Base-by-base conservation (phyloP, 768 basidiomycete species). In the Chalciporus chontae region DNA sequence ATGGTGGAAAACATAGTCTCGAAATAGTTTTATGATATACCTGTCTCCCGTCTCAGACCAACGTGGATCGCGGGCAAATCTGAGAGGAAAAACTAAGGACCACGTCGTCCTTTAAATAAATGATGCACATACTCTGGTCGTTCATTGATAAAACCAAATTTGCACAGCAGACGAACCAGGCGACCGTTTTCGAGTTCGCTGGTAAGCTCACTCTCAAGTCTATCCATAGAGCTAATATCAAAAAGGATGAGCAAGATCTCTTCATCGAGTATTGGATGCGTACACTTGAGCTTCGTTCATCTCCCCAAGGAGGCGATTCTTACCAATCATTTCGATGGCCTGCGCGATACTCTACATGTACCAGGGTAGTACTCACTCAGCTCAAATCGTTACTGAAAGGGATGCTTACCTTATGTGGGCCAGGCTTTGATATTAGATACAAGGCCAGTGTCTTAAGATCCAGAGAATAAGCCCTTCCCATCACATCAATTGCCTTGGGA, bases 41-140 rank as follows among this genome's bases (percentile, higher is more conserved):
- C 95, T 76, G 63, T 99, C 96, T 2, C 96, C 96, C 0, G 96
- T 98, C 64, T 99, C 96, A 11, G 94, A 94, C 96, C 96, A 99
- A 3, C 94, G 80, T 2, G 90, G 84, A 61, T 97, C 95, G 37
- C 88, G 85, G n/a, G 94, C 87, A 60, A 96, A 96, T 60, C 93
- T 94, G 18, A 39, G n/a, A n/a, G 3, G 29, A 48, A 40, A n/a
- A 6, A 4, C 59, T 24, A 55, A 44, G 31, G 47, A 47, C 29
- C 8, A 26, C 5, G 8, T 27, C 23, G 34, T 17, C 37, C 8
- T 13, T 15, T 17, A 37, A n/a, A 3, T 34, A 8, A 36, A 19
- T 48, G 31, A 15, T 6, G 26, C 3, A 78, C 90, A 48, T 64
- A 97, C 93, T 98, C 96, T 3, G 96, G 95, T n/a, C 96, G 79